These are phyloP conservation scores for Hypocreales sp. DNA, from an alignment of 2,329 filamentous ascomycete genomes.

Conservation along the genomic window DNA sequence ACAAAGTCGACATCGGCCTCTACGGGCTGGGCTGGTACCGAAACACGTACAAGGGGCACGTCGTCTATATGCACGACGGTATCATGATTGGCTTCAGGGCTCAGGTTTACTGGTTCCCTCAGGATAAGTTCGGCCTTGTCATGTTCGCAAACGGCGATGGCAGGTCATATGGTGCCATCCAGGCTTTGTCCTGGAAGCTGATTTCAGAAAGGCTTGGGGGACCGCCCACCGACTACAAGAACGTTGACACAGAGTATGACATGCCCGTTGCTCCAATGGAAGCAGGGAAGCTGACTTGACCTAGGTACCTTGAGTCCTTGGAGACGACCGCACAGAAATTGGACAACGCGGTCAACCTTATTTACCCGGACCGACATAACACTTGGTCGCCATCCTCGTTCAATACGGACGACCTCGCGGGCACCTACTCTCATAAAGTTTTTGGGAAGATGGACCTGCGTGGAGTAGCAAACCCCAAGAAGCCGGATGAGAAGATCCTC, in stretches of 20 bases:
- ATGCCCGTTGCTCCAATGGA: too few species aligned
- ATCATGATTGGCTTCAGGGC: slow-evolving; percentile 12
- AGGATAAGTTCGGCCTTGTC: slow-evolving; percentile 15
- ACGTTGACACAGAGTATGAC: slow-evolving; percentile 8
- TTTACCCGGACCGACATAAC: slow-evolving; percentile 21
- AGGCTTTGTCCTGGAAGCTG: slow-evolving; percentile 11
- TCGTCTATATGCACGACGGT: slow-evolving; percentile 15
- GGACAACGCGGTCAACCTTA: slow-evolving; percentile 14
- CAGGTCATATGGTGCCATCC: slow-evolving; percentile 16
- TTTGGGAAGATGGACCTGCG: slow-evolving; percentile 16
- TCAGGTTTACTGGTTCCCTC: slow-evolving; percentile 17
- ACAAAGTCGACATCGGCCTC: slow-evolving; percentile 6
- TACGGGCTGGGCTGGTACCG: slow-evolving; percentile 17
- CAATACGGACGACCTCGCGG: slow-evolving; percentile 15
- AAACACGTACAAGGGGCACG: slow-evolving; percentile 10
- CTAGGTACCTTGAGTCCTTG: slow-evolving; percentile 1
- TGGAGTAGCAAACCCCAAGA: slow-evolving; percentile 1
- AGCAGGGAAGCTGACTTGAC: background rate
- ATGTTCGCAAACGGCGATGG: slow-evolving; percentile 24
- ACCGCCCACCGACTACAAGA: slow-evolving; percentile 6
- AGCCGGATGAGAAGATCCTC: slow-evolving; percentile 7
- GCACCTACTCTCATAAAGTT: slow-evolving; percentile 27
- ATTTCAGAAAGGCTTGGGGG: slow-evolving; percentile 15
- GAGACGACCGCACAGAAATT: slow-evolving; percentile 5
- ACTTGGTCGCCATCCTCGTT: slow-evolving; percentile 20